Evolutionary conservation across 768 basidiomycete genomes (phyloP).

Genomic region (Agaricus subrufescens): DNA sequence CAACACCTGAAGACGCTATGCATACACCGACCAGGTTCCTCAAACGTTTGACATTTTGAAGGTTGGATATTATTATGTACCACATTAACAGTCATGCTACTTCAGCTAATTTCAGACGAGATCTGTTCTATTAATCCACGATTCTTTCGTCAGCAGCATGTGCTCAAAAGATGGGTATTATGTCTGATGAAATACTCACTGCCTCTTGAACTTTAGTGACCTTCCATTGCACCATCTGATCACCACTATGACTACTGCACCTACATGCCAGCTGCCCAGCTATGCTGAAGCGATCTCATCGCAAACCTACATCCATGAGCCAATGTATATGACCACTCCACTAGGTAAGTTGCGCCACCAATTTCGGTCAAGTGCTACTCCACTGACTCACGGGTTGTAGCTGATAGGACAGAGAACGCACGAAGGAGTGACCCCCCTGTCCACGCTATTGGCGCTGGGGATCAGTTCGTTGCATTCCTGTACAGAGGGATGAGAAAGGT

Average conservation of each 20-base stretch:
- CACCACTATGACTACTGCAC: neutral
- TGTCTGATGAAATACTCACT: neutral
- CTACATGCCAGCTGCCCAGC: constrained; percentile 1
- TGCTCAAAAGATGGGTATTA: too few relatives aligned
- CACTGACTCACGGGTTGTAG: neutral
- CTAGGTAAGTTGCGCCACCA: neutral
- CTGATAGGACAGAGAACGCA: neutral
- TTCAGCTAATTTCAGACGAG: too few relatives aligned
- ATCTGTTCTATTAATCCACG: too few relatives aligned
- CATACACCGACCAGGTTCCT: too few relatives aligned
- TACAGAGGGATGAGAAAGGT: constrained; percentile 5
- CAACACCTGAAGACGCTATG: too few relatives aligned
- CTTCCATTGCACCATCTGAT: neutral
- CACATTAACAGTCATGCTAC: too few relatives aligned
- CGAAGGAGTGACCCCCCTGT: neutral
- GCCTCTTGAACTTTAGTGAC: neutral
- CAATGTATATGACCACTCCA: neutral
- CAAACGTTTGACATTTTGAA: too few relatives aligned
- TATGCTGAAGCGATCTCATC: constrained; percentile 1
- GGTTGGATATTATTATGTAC: too few relatives aligned
- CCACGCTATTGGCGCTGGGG: constrained; percentile 9
- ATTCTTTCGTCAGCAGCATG: too few relatives aligned
- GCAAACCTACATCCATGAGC: constrained; percentile 1
- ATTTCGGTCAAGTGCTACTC: neutral
- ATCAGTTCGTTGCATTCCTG: constrained; percentile 4